phyloP scores from a whole-genome alignment of 495 filamentous ascomycete species.

The Aspergillus biplanus region DNA sequence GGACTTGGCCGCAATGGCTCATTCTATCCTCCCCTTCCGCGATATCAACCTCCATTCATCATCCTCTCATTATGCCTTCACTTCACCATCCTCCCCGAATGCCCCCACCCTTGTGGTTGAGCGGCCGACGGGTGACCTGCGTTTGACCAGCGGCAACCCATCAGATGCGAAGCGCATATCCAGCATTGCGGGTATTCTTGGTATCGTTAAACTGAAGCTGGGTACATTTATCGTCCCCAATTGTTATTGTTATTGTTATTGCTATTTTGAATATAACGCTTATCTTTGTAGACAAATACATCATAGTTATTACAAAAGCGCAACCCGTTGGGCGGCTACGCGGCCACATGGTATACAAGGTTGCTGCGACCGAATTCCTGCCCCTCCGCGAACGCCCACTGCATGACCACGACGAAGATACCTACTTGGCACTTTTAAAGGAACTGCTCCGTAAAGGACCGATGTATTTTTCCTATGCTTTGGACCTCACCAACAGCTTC shows the following conservation, averaged over 20 bases:
- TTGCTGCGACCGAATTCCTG: conserved; percentile 88
- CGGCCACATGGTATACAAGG: conserved; percentile 92
- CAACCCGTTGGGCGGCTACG: conserved; percentile 87
- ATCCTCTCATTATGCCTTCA: conserved; percentile 90
- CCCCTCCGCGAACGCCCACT: conserved; percentile 90
- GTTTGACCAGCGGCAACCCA: conserved; percentile 76
- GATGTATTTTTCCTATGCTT: conserved; percentile 97
- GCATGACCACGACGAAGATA: conserved; percentile 91
- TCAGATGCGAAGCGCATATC: conserved; percentile 80
- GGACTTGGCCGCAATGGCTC: conserved; percentile 51
- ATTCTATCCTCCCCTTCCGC: conserved; percentile 74
- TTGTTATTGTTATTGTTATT: no score
- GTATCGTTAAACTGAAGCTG: conserved; percentile 85
- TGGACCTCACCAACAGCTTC: conserved; percentile 93
- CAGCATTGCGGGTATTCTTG: conserved; percentile 92
- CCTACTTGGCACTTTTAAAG: conserved; percentile 78
- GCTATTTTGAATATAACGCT: conserved; percentile 6
- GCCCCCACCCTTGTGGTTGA: conserved; percentile 86
- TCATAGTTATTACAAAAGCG: conserved; percentile 93
- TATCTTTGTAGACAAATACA: conserved; percentile 81
- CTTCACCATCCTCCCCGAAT: conserved; percentile 89
- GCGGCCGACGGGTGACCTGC: conserved; percentile 88
- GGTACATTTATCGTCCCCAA: conserved; percentile 53
- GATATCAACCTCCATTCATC: conserved; percentile 97
- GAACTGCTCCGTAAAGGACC: conserved; percentile 77